A percentile compares a stretch with the other conserved stretches of the same genome.
Evolutionary conservation across 2,329 filamentous ascomycete species (phyloP).

Genomic region (Sclerotinia glacialis): DNA sequence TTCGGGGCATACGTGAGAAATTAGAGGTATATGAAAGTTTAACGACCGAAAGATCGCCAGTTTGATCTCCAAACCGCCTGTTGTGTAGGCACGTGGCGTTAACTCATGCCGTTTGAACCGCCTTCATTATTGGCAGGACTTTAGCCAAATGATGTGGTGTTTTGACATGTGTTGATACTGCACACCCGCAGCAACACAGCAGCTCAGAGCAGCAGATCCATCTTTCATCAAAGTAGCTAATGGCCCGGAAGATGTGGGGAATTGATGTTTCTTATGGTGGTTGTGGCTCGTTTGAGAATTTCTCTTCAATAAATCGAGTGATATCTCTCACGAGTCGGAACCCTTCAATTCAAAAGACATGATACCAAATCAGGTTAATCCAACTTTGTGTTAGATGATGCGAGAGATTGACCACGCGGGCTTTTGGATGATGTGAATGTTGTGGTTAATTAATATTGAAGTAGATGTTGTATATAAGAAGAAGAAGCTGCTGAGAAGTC

Average conservation of each 20-base stretch:
- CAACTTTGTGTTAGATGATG: not conserved
- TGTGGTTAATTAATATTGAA: not conserved
- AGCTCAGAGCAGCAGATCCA: not conserved
- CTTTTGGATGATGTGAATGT: not conserved
- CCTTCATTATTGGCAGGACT: slow-evolving; percentile 4
- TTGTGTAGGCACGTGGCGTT: not conserved
- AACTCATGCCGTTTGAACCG: not conserved
- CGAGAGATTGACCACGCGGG: not conserved
- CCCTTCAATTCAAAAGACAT: not conserved
- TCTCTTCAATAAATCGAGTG: not conserved
- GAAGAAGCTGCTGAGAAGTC: not conserved
- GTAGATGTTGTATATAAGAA: not conserved
- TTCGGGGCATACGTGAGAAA: not conserved
- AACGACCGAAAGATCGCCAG: not conserved
- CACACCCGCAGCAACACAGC: slow-evolving; percentile 7
- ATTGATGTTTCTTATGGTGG: not conserved
- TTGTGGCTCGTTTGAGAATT: not conserved
- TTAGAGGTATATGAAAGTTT: not conserved
- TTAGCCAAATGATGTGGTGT: slow-evolving; percentile 11
- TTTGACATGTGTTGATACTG: slow-evolving; percentile 6
- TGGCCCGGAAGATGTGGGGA: too few species aligned
- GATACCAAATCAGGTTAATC: not conserved
- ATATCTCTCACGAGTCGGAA: not conserved
- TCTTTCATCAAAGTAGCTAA: not conserved
- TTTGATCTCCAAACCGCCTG: slow-evolving; percentile 3